Conservation (phyloP, 169 alveolate species). For the Plasmodium billcollinsi region DNA sequence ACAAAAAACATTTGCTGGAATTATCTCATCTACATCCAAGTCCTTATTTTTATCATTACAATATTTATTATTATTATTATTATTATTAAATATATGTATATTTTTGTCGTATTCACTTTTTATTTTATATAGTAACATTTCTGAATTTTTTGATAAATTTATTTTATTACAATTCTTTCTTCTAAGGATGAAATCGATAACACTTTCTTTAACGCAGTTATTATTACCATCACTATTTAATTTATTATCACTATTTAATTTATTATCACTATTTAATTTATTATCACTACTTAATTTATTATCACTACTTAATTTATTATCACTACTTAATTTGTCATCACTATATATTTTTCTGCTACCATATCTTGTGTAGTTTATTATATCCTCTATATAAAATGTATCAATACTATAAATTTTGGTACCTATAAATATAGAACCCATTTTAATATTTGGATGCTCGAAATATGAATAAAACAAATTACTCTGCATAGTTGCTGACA, state of each 20-base stretch:
- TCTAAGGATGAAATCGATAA: slow-evolving; percentile 42
- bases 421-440: slow-evolving; percentile 30
- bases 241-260: not conserved
- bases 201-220: slow-evolving; percentile 5
- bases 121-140: slow-evolving; percentile 24
- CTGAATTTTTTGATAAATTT: slow-evolving; percentile 14
- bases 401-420: slow-evolving; percentile 37
- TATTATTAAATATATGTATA: slow-evolving; percentile 16
- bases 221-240: not conserved
- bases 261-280: no score
- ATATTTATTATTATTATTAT: not conserved
- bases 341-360: not conserved
- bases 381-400: slow-evolving; percentile 43
- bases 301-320: not conserved
- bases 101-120: slow-evolving; percentile 37
- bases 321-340: no score
- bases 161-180: slow-evolving; percentile 17
- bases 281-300: not conserved
- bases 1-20: slow-evolving; percentile 54
- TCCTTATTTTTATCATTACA: not conserved
- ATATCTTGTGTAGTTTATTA: slow-evolving; percentile 17
- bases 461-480: slow-evolving; percentile 86
- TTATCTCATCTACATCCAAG: slow-evolving; percentile 27
- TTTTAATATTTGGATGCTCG: slow-evolving; percentile 29
- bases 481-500: slow-evolving; percentile 93